Evolutionary conservation across 805 yeast species (phyloP).

Genomic region (Wickerhamomyces chaumierensis): DNA sequence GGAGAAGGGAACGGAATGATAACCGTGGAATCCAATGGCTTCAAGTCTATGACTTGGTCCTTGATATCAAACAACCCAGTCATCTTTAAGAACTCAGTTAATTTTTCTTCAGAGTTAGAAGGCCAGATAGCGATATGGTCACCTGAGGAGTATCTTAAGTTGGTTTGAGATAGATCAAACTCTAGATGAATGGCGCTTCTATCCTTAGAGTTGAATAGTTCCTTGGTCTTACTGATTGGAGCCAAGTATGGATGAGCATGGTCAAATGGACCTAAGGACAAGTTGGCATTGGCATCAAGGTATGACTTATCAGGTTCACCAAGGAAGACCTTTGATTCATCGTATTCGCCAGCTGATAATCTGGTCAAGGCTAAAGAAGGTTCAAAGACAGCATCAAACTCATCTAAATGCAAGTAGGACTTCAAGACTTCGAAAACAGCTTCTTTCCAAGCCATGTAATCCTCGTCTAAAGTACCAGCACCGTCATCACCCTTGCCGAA

Average conservation of each 20-base stretch:
- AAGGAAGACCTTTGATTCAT: constrained; percentile 36
- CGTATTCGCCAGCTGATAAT: constrained; percentile 25
- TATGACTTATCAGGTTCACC: constrained; percentile 65
- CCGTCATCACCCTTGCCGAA: constrained; percentile 95
- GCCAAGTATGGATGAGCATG: constrained; percentile 78
- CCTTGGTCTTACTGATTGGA: constrained; percentile 46
- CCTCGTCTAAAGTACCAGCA: constrained; percentile 89
- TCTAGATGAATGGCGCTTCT: constrained; percentile 89
- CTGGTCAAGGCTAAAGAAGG: constrained; percentile 44
- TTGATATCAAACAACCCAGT: constrained; percentile 46
- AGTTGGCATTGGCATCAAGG: constrained; percentile 21
- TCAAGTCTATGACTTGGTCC: constrained; percentile 49
- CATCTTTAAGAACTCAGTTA: constrained; percentile 50
- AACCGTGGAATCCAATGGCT: constrained; percentile 60
- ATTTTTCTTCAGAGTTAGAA: constrained; percentile 70
- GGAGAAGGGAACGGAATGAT: constrained; percentile 62
- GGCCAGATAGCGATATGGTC: constrained; percentile 96
- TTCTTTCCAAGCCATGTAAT: constrained; percentile 89
- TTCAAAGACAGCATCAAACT: constrained; percentile 70
- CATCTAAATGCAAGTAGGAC: constrained; percentile 55
- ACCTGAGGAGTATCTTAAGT: constrained; percentile 83
- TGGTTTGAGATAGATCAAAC: constrained; percentile 66
- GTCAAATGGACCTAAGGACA: constrained; percentile 63
- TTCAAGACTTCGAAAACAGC: constrained; percentile 54
- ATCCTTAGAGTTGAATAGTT: constrained; percentile 51